Conservation (phyloP, 2,329 filamentous ascomycete genomes). For the Diatrype stigma region DNA sequence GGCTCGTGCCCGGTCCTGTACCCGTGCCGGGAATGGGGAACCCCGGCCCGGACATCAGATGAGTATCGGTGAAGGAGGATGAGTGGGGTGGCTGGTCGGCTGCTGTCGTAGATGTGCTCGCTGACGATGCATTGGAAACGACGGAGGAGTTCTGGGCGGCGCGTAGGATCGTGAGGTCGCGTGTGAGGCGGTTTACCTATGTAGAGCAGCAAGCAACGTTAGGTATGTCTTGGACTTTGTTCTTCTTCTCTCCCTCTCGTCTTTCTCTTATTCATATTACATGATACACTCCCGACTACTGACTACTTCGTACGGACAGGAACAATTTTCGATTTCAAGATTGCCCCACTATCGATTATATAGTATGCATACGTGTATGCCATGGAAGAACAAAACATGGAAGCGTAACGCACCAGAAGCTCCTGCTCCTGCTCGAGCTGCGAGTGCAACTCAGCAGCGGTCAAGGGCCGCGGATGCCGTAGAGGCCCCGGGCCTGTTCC, state of each 20-base stretch:
- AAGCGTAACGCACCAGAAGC: conserved; percentile 73
- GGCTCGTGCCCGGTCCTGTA: too few species aligned
- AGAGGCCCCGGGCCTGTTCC: conserved; percentile 65
- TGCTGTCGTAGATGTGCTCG: conserved; percentile 48
- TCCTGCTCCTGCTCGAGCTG: conserved; percentile 95
- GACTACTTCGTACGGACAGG: too few species aligned
- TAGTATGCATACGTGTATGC: too few species aligned
- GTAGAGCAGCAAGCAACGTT: conserved; percentile 7
- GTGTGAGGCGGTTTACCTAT: conserved; percentile 92
- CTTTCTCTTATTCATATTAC: too few species aligned
- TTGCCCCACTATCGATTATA: too few species aligned
- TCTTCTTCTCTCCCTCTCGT: too few species aligned
- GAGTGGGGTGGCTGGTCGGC: conserved; percentile 36
- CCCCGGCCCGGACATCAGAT: conserved; percentile 53
- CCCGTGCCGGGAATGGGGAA: conserved; percentile 55
- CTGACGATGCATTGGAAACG: conserved; percentile 61
- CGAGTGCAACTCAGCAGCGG: conserved; percentile 81
- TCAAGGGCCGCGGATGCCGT: conserved; percentile 82
- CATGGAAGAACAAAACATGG: too few species aligned
- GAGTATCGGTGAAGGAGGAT: conserved; percentile 41
- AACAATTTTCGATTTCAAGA: too few species aligned
- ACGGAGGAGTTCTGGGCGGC: conserved; percentile 63
- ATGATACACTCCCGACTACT: too few species aligned
- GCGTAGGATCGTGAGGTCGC: conserved; percentile 82
- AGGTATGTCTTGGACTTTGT: background rate